Evolutionary conservation across 2,329 filamentous ascomycete genomes (phyloP), one percentile per base, ranked within the genome.

Genomic region (Beauveria asiatica): DNA sequence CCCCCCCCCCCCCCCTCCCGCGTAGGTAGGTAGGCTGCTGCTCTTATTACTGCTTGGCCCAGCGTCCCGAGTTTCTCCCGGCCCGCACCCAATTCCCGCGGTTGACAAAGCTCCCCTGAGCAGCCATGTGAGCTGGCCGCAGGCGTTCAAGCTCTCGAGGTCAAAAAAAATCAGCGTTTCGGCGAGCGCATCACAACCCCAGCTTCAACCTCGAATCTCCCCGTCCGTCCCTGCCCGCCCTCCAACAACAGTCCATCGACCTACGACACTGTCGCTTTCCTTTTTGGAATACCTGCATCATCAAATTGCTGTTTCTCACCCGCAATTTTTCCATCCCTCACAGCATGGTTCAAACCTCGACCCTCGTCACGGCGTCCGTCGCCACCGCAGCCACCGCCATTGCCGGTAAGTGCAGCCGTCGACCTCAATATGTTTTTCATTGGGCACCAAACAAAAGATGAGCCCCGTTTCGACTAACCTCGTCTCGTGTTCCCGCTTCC

Each of bases 381-480:
- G 83, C 83, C 69, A 83, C 82, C 54, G 74, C 82, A 65, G 83
- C 83, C 61, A 83, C 83, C 57, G 83, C 82, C 65, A 64, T 85
- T 59, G 69, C 85, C 67, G 84, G 84, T 87, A 79, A 70, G 74
- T 74, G 33, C 33, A 23, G 45, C 57, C 50, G 27, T 45, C 65
- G 64, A 60, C 21, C 41, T 8, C n/a, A 44, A 6, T 27, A 45
- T 52, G 42, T 27, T 37, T 49, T 42, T 39, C 48, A 49, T 59
- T 48, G 30, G 42, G 25, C 7, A 5, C n/a, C 11, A 3, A 23
- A 8, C 9, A 11, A 16, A 51, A 17, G 10, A 51, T 33, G n/a
- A 30, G 8, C 11, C 49, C 25, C 48, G 10, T 17, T 48, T 16
- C 21, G 41, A 42, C 50, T 52, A 59, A 59, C 62, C 42, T 5